A percentile compares a stretch with the other conserved stretches of the same genome.
Conservation (phyloP, 495 filamentous ascomycete genomes). For the Collariella sp. region DNA sequence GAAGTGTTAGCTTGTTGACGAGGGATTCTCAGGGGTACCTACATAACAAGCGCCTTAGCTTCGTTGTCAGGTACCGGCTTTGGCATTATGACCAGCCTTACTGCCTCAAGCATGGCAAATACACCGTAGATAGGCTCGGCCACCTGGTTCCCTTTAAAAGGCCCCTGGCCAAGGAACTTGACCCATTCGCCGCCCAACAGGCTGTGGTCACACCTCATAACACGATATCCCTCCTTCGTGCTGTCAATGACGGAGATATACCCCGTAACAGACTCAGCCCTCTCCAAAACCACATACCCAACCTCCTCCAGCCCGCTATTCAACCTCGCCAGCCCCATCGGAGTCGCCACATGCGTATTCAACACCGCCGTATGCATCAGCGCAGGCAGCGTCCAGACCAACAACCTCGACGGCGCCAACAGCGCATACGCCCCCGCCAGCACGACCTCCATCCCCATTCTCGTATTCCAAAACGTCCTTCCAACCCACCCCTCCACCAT, state of each 20-base stretch:
- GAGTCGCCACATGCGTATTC: conserved; percentile 61
- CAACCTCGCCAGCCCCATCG: conserved; percentile 43
- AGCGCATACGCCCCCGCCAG: conserved; percentile 54
- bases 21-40: conserved; percentile 22
- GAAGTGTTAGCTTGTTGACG: conserved; percentile 8
- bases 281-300: conserved; percentile 60
- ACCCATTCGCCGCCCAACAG: conserved; percentile 93
- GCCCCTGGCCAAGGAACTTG: conserved; percentile 31
- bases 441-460: conserved; percentile 61
- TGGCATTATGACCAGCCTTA: conserved; percentile 62
- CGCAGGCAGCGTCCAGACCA: conserved; percentile 57
- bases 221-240: conserved; percentile 57
- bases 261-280: conserved; percentile 76
- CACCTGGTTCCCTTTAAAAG: conserved; percentile 40
- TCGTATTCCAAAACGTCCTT: conserved; percentile 52
- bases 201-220: conserved; percentile 89
- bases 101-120: conserved; percentile 87
- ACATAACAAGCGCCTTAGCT: conserved; percentile 80
- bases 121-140: conserved; percentile 87
- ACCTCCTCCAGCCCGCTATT: conserved; percentile 51
- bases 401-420: conserved; percentile 57
- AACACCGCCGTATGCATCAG: conserved; percentile 58
- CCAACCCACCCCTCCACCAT: conserved; percentile 52
- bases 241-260: conserved; percentile 87
- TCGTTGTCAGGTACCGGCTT: conserved; percentile 48